These are phyloP conservation scores for Senna siamea DNA, from an alignment of 306 rosid species.

Conservation along the genomic window DNA sequence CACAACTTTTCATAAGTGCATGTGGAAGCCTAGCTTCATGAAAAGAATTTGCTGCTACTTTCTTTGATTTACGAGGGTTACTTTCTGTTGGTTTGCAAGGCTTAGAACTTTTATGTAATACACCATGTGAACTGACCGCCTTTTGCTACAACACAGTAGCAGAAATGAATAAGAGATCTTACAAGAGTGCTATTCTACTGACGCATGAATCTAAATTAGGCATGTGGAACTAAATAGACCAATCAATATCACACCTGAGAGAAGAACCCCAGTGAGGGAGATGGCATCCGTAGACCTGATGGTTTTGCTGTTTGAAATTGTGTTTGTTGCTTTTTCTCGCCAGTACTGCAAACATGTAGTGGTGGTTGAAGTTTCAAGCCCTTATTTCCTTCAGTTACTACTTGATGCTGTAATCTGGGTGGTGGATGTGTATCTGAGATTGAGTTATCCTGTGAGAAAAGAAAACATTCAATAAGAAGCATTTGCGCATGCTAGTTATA, in stretches of 20 bases:
- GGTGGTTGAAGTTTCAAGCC: constrained; percentile 46
- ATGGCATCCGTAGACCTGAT: constrained; percentile 92
- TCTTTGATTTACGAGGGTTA: constrained; percentile 47
- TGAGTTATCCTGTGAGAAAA: constrained; percentile 54
- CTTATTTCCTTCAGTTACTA: constrained; percentile 43
- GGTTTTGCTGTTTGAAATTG: constrained; percentile 59
- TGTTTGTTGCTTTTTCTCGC: constrained; percentile 43
- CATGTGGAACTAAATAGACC: constrained; percentile 26
- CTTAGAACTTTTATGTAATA: constrained; percentile 48
- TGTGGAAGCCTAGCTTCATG: constrained; percentile 43
- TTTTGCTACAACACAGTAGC: constrained; percentile 54
- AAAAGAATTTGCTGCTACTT: constrained; percentile 41
- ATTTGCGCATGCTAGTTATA: constrained; percentile 29
- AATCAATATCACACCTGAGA: constrained; percentile 57
- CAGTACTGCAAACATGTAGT: constrained; percentile 40
- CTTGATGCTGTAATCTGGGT: constrained; percentile 31
- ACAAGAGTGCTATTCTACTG: constrained; percentile 12
- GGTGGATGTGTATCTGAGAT: constrained; percentile 43
- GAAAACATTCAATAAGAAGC: constrained; percentile 27
- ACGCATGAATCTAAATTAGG: constrained; percentile 19
- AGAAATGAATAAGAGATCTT: constrained; percentile 27
- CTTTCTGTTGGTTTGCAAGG: constrained; percentile 44
- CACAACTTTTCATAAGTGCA: constrained; percentile 38
- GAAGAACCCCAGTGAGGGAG: constrained; percentile 88
- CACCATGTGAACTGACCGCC: constrained; percentile 47